These are phyloP conservation scores for Mycena vitilis DNA, from an alignment of 768 basidiomycete species.

Conservation along the genomic window DNA sequence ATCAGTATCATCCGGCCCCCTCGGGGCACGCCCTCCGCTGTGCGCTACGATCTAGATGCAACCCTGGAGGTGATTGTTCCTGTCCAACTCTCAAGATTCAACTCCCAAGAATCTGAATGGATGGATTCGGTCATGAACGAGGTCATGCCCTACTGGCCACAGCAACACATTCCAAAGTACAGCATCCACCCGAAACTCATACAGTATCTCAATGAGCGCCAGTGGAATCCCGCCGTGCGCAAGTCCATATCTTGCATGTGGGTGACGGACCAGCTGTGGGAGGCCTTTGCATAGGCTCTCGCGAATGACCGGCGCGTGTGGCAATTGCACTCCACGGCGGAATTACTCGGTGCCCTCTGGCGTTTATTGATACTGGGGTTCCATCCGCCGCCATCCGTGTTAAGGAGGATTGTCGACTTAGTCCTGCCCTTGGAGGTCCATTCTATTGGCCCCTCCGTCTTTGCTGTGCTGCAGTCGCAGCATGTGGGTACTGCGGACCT, in stretches of 20 bases:
- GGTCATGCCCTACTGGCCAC: neutral
- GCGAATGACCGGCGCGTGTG: neutral
- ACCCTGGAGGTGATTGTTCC: neutral
- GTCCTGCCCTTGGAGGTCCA: neutral
- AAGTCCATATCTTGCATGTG: neutral
- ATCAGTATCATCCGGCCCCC: neutral
- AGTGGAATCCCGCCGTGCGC: neutral
- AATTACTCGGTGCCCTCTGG: neutral
- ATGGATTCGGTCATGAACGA: neutral
- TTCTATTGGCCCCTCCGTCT: neutral
- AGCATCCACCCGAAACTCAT: neutral
- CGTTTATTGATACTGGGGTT: neutral
- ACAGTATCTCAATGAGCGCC: neutral
- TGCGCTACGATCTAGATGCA: neutral
- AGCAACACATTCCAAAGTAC: neutral
- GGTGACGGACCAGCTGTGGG: neutral
- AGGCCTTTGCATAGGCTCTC: neutral
- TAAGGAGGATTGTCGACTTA: neutral
- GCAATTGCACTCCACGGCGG: neutral
- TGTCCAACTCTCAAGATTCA: neutral
- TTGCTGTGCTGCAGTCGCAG: neutral
- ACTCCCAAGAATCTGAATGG: neutral
- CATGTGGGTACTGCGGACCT: neutral
- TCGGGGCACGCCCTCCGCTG: neutral
- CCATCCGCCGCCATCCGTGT: neutral